Evolutionary conservation across 2,329 filamentous ascomycete genomes (phyloP).

Genomic region (Zasmidium cellare): DNA sequence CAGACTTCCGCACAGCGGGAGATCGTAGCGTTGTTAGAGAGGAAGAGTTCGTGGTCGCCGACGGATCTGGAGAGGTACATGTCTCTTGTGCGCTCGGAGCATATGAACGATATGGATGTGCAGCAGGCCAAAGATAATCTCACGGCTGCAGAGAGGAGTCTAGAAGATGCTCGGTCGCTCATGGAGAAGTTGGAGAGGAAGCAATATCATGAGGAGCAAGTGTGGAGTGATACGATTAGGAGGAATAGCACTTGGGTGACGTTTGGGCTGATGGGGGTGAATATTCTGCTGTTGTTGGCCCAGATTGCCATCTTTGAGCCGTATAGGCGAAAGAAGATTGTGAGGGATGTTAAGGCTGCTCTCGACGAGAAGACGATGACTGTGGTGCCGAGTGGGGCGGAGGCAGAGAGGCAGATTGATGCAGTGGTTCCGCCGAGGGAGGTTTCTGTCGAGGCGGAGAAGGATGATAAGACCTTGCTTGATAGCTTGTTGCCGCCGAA

Average conservation of each 20-base stretch:
- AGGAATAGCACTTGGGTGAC: conserved; percentile 98
- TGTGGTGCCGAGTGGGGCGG: conserved; percentile 4
- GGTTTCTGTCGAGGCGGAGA: conserved; percentile 15
- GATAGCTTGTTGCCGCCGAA: neutral
- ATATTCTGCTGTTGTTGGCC: conserved; percentile 82
- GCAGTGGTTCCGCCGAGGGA: conserved; percentile 22
- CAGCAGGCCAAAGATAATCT: conserved; percentile 69
- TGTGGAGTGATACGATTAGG: conserved; percentile 97
- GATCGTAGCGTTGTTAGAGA: conserved; percentile 87
- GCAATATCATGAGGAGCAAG: conserved; percentile 97
- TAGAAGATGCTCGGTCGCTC: conserved; percentile 73
- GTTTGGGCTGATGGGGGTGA: conserved; percentile 96
- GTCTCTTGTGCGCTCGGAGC: conserved; percentile 84
- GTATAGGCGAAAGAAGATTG: conserved; percentile 79
- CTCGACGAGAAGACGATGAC: conserved; percentile 66
- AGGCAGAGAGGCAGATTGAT: conserved; percentile 23
- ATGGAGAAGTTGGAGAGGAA: conserved; percentile 82
- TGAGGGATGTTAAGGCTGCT: conserved; percentile 71
- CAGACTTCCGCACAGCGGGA: conserved; percentile 91
- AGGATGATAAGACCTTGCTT: neutral
- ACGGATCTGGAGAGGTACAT: conserved; percentile 93
- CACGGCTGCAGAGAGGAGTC: conserved; percentile 72
- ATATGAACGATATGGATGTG: conserved; percentile 87
- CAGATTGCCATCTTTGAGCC: conserved; percentile 74
- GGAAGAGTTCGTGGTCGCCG: conserved; percentile 90